A percentile compares a stretch with the other conserved stretches of the same genome.
phyloP scores from a whole-genome alignment of 805 yeast species.

The Blastobotrys mokoenaii region DNA sequence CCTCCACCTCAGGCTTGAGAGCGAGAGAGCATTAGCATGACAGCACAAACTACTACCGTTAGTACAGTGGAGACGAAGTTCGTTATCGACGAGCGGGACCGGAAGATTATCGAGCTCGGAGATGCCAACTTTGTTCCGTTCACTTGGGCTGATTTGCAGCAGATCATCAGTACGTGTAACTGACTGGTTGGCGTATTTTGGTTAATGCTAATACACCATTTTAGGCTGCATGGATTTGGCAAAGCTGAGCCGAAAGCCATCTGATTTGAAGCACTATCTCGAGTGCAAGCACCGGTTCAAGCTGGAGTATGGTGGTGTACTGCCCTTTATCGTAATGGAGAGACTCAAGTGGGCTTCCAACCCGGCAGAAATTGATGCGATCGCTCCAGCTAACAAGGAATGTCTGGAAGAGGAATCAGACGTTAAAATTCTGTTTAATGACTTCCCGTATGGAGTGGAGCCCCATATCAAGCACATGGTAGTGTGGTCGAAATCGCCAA shows the following conservation, averaged over 20 bases:
- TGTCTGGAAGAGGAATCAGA: conserved; percentile 25
- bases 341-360: conserved; percentile 14
- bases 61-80: not conserved
- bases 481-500: conserved; percentile 44
- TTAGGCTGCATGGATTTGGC: conserved; percentile 7
- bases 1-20: not conserved
- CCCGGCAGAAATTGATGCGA: conserved; percentile 1
- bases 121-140: conserved; percentile 20
- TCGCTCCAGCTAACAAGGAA: conserved; percentile 9
- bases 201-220: not conserved
- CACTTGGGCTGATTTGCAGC: conserved; percentile 19
- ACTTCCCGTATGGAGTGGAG: conserved; percentile 49
- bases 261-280: conserved; percentile 11
- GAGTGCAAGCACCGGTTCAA: conserved; percentile 9
- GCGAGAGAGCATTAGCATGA: not conserved
- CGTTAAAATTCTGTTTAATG: conserved; percentile 41
- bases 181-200: not conserved
- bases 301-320: conserved; percentile 14
- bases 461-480: conserved; percentile 42
- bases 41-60: not conserved
- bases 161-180: conserved; percentile 18
- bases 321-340: conserved; percentile 14
- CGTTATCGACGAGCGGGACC: conserved; percentile 10
- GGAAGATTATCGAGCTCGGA: conserved; percentile 13
- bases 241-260: conserved; percentile 13